Conservation (phyloP, 2,329 filamentous ascomycete genomes). For the Arthroderma sp. region DNA sequence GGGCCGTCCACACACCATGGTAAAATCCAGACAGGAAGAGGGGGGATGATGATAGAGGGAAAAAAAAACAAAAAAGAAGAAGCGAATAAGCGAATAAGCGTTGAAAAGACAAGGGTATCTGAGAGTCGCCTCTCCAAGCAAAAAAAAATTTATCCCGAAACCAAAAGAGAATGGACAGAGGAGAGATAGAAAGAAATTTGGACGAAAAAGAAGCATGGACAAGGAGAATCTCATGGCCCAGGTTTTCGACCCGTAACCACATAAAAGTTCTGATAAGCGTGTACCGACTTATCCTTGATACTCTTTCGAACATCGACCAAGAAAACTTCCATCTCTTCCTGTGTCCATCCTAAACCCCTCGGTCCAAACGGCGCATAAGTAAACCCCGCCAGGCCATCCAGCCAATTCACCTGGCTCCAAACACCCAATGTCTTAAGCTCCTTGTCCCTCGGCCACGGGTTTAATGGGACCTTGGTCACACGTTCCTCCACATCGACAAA, state of each 20-base stretch:
- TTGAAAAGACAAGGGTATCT: no score
- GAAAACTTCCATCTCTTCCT: slow-evolving; percentile 34
- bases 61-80: no score
- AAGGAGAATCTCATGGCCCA: not conserved
- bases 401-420: slow-evolving; percentile 36
- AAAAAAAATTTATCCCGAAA: no score
- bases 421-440: slow-evolving; percentile 36
- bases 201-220: no score
- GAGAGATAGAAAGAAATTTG: no score
- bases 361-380: slow-evolving; percentile 29
- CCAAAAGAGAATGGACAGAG: no score
- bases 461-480: slow-evolving; percentile 15
- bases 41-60: not conserved
- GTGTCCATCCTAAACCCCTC: slow-evolving; percentile 29
- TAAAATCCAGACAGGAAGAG: slow-evolving; percentile 7
- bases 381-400: slow-evolving; percentile 30
- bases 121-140: no score
- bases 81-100: no score
- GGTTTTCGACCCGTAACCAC: slow-evolving; percentile 23
- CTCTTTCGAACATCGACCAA: slow-evolving; percentile 31
- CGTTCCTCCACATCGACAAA: slow-evolving; percentile 13
- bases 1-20: not conserved
- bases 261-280: slow-evolving; percentile 29
- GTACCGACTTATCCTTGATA: slow-evolving; percentile 27
- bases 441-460: slow-evolving; percentile 19